Conservation (phyloP, 2,329 filamentous ascomycete genomes). For the Fusarium oxysporum region DNA sequence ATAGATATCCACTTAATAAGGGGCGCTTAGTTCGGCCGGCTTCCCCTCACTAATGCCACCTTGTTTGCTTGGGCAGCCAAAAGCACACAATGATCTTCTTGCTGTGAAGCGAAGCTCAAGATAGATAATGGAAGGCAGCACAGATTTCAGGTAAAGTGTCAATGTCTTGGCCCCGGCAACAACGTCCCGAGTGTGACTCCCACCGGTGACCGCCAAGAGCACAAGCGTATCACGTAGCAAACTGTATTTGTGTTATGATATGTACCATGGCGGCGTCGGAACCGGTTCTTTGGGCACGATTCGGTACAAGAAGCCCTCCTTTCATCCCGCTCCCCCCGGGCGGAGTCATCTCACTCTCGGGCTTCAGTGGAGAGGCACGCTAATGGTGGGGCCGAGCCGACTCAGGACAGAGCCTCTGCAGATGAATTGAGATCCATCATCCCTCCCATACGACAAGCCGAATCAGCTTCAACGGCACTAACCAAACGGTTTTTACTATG, state of each 20-base stretch:
- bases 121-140: neutral
- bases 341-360: slow-evolving; percentile 20
- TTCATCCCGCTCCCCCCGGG: slow-evolving; percentile 21
- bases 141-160: neutral
- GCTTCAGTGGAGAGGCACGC: slow-evolving; percentile 21
- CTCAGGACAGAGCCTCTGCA: slow-evolving; percentile 40
- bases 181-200: slow-evolving; percentile 35
- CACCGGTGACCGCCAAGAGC: slow-evolving; percentile 20
- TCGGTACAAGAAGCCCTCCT: neutral
- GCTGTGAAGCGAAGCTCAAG: slow-evolving; percentile 14
- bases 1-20: slow-evolving; percentile 40
- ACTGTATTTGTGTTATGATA: neutral
- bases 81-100: slow-evolving; percentile 18
- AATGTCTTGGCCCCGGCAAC: slow-evolving; percentile 34
- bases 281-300: slow-evolving; percentile 28
- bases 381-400: slow-evolving; percentile 19
- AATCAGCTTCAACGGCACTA: slow-evolving; percentile 19
- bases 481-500: slow-evolving; percentile 3
- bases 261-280: slow-evolving; percentile 19
- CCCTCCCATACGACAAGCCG: slow-evolving; percentile 17
- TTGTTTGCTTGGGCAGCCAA: slow-evolving; percentile 41
- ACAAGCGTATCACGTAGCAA: neutral
- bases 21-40: slow-evolving; percentile 31
- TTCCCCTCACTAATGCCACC: slow-evolving; percentile 46
- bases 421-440: slow-evolving; percentile 5